Evolutionary conservation across 2,329 filamentous ascomycete genomes (phyloP), one percentile per base, ranked within the genome.

Genomic region (Paecilomyces variotii): DNA sequence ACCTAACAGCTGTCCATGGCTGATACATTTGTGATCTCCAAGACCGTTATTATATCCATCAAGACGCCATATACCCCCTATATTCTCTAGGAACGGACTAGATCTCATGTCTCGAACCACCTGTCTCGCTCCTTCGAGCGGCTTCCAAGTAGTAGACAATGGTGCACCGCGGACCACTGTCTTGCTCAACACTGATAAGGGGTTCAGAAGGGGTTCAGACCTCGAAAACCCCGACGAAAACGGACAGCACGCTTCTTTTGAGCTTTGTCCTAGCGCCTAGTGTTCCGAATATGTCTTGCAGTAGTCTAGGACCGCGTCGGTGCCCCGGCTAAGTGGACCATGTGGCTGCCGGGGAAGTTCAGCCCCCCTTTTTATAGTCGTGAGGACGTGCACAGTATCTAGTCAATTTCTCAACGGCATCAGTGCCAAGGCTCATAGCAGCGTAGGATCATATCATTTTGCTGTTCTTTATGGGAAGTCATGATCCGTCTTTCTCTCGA

Each of bases 401-500:
- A 32, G 30, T 32, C 30, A 32, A 9, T 10, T 19, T 32, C 30
- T 32, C 6, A 32, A 32, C 9, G 11, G 30, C 30, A 32, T 32
- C 19, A 19, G 30, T 10, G n/a, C 19, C 5, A 39, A 39, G n/a
- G 14, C 14, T 6, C 35, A 5, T 4, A 2, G 35, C n/a, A 45
- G 19, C 19, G 19, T 19, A 4, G 12, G n/a, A 45, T 6, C 39
- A 24, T 45, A 45, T 45, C n/a, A 19, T 2, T 45, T 45, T 45
- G 39, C n/a, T 19, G 9, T n/a, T 6, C 19, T 45, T 19, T 19
- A 45, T 45, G n/a, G 14, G 19, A 26, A 52, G 4, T 25, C 27
- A 28, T 52, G 24, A 52, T 26, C 50, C 64, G n/a, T 64, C 63
- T 14, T 66, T 68, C 54, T 74, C 68, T 61, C 84, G 74, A 54